A percentile compares a stretch with the other conserved stretches of the same genome.
phyloP scores from a whole-genome alignment of 495 filamentous ascomycete species.

The Podospora anserina region DNA sequence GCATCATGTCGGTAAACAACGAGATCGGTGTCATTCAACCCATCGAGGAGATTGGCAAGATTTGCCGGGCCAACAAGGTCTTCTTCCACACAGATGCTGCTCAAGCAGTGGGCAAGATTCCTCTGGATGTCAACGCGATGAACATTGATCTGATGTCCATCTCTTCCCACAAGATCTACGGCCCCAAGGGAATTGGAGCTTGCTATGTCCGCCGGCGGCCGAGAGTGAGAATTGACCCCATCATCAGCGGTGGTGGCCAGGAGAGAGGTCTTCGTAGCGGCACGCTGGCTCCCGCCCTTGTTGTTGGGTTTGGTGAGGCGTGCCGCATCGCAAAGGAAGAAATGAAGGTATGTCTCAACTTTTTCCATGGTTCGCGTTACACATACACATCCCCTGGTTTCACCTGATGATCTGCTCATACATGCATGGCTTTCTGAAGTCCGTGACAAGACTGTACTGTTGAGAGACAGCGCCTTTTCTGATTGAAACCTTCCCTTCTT shows the following conservation, averaged over 20 bases:
- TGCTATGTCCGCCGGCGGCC: slow-evolving; percentile 92
- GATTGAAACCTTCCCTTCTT: slow-evolving; percentile 20
- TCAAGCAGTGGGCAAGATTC: slow-evolving; percentile 96
- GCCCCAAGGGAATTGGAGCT: slow-evolving; percentile 93
- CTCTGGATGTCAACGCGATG: slow-evolving; percentile 92
- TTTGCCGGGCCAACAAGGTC: slow-evolving; percentile 86
- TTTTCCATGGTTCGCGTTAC: slow-evolving; percentile 12
- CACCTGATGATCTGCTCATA: slow-evolving; percentile 65
- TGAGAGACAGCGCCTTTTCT: slow-evolving; percentile 53
- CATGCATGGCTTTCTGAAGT: slow-evolving; percentile 66
- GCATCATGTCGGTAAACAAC: slow-evolving; percentile 99
- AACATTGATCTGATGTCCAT: slow-evolving; percentile 98
- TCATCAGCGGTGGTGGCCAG: slow-evolving; percentile 95
- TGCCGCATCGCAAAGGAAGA: slow-evolving; percentile 88
- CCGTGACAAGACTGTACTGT: slow-evolving; percentile 48
- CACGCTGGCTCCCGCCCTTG: slow-evolving; percentile 82
- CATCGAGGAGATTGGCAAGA: slow-evolving; percentile 83
- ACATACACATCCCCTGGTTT: background rate
- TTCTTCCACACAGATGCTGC: slow-evolving; percentile 99
- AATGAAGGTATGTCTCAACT: slow-evolving; percentile 64
- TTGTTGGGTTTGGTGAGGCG: slow-evolving; percentile 92
- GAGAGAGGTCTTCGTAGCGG: slow-evolving; percentile 92
- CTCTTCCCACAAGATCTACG: slow-evolving; percentile 98
- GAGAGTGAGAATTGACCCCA: slow-evolving; percentile 87
- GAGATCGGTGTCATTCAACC: slow-evolving; percentile 98